Base-by-base conservation (phyloP, 2,329 filamentous ascomycete genomes). In the Fusarium marasasianum region DNA sequence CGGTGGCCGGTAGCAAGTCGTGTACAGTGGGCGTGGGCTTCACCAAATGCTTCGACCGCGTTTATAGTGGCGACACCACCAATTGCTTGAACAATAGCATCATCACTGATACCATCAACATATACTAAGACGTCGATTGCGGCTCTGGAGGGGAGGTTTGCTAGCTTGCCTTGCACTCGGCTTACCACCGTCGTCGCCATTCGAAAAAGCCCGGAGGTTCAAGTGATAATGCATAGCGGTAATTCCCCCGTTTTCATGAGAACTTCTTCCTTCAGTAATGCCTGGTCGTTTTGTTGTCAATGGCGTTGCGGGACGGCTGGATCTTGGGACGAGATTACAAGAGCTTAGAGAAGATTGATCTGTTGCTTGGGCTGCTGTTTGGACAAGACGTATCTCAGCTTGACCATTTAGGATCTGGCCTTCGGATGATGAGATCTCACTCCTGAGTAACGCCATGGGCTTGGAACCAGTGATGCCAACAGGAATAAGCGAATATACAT, bases 181-280 rank as follows among this genome's bases (percentile, higher is more conserved):
- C 38, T 41, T 5, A 22, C 38, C 13, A 43, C 22, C 3, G 5
- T n/a, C 40, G 22, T 14, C 6, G 5, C 40, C 22, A 15, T 43
- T 43, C 6, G 13, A 43, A 1, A 43, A 0, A 6, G 3, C 40
- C 8, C 4, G 13, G 8, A 43, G 5, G 40, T 43, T n/a, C 5
- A n/a, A 43, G 40, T 22, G 22, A 43, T 8, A 43, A 4, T 43
- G 1, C 22, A 17, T n/a, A 6, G 1, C 14, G 22, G 14, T 8
- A 6, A 3, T n/a, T n/a, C 1, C 14, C 9, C 14, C 13, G 3
- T 24, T 43, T 17, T 7, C 3, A 24, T 5, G 6, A 11, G 14
- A 24, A 2, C 14, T 17, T 43, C 41, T 43, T 17, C 13, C 9
- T 43, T 43, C 14, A n/a, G 22, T 0, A 17, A 43, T 6, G 2